phyloP scores from a whole-genome alignment of 805 yeast species.

The Komagataella kurtzmanii region DNA sequence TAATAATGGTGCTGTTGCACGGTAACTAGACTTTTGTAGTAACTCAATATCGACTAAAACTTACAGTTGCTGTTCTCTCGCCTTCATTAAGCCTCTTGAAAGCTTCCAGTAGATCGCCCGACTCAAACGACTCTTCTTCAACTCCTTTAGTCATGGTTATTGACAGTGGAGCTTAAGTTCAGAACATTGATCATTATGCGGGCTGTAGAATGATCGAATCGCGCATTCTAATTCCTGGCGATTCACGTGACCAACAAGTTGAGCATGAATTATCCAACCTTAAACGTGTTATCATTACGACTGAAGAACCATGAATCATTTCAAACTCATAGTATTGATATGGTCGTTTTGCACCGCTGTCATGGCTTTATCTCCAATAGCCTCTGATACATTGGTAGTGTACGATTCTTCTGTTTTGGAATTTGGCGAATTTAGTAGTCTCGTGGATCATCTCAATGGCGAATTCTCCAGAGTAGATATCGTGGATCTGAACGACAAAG shows the following conservation, averaged over 20 bases:
- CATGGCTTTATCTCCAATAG: neutral
- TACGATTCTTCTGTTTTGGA: constrained; percentile 2
- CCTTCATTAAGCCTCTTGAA: constrained; percentile 53
- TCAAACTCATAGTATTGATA: neutral
- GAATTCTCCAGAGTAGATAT: constrained; percentile 7
- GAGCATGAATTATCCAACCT: constrained; percentile 2
- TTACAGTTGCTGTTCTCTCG: constrained; percentile 43
- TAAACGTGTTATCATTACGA: neutral
- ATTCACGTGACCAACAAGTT: neutral
- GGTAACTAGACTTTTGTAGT: neutral
- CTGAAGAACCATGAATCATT: neutral
- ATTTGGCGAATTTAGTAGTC: constrained; percentile 10
- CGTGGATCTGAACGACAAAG: constrained; percentile 12
- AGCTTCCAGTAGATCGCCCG: constrained; percentile 34
- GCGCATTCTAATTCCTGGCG: neutral
- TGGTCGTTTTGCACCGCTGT: neutral
- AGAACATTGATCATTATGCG: neutral
- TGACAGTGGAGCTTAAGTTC: neutral
- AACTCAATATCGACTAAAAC: constrained; percentile 7
- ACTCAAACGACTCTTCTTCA: constrained; percentile 1
- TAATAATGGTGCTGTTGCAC: neutral
- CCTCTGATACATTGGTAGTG: constrained; percentile 2
- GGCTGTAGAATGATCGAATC: neutral
- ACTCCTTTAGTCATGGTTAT: neutral
- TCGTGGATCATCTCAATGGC: constrained; percentile 7